phyloP scores from a whole-genome alignment of 345 rosid genomes.

The Eucalyptus brandiana region DNA sequence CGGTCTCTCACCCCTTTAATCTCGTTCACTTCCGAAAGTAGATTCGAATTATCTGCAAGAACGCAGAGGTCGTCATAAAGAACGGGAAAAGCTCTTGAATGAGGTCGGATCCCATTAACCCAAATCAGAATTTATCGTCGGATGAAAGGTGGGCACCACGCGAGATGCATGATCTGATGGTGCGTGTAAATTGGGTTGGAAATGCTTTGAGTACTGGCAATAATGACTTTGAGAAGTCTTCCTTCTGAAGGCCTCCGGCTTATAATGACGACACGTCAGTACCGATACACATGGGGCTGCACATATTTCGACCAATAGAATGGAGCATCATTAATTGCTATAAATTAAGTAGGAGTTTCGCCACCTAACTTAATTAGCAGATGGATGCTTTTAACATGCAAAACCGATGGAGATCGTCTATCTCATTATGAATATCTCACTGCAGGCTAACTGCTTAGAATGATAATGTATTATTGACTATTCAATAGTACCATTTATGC shows the following conservation, averaged over 20 bases:
- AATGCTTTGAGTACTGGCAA: background rate
- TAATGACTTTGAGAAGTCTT: background rate
- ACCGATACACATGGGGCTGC: background rate
- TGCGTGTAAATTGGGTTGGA: background rate
- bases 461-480: background rate
- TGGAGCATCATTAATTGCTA: background rate
- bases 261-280: background rate
- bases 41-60: background rate
- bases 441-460: background rate
- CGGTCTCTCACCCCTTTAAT: background rate
- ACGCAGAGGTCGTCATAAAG: background rate
- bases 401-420: background rate
- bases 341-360: background rate
- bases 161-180: background rate
- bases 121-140: background rate
- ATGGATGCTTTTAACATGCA: background rate
- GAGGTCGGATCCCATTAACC: background rate
- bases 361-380: background rate
- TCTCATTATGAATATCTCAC: background rate
- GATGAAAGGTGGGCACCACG: background rate
- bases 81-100: background rate
- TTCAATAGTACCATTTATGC: background rate
- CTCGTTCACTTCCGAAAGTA: background rate
- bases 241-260: background rate
- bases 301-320: background rate